These are phyloP conservation scores for Byssoonygena ceratinophila DNA, from an alignment of 2,329 filamentous ascomycete genomes.

Conservation along the genomic window DNA sequence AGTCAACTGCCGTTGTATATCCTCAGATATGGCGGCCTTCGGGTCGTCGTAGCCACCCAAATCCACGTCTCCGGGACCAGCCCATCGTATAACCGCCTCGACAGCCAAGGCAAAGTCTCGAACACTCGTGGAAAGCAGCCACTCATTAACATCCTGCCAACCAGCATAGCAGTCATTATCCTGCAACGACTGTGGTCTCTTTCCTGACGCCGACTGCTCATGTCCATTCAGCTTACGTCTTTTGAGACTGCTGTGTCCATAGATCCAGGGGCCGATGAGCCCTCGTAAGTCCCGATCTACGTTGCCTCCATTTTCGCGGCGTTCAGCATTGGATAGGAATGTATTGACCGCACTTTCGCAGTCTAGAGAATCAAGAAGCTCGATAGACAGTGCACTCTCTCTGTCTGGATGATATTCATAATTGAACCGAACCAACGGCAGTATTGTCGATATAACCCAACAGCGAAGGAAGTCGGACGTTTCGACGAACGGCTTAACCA, in stretches of 20 bases:
- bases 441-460: constrained; percentile 51
- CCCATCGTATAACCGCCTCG: constrained; percentile 46
- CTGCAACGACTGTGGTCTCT: neutral
- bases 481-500: constrained; percentile 49
- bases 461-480: constrained; percentile 43
- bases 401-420: constrained; percentile 53
- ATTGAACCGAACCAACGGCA: constrained; percentile 50
- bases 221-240: constrained; percentile 44
- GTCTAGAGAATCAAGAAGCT: constrained; percentile 43
- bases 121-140: constrained; percentile 46
- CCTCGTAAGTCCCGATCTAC: constrained; percentile 47
- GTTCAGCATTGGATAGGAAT: constrained; percentile 39
- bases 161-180: constrained; percentile 25
- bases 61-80: constrained; percentile 50
- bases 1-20: neutral
- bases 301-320: constrained; percentile 29
- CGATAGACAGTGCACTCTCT: constrained; percentile 37
- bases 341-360: constrained; percentile 44
- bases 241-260: constrained; percentile 46
- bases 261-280: constrained; percentile 54
- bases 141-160: constrained; percentile 51
- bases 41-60: constrained; percentile 44
- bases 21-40: constrained; percentile 23
- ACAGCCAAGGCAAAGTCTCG: constrained; percentile 42
- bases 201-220: constrained; percentile 16